These are phyloP conservation scores for Malus hybrid DNA, from an alignment of 331 rosid species.

Conservation along the genomic window DNA sequence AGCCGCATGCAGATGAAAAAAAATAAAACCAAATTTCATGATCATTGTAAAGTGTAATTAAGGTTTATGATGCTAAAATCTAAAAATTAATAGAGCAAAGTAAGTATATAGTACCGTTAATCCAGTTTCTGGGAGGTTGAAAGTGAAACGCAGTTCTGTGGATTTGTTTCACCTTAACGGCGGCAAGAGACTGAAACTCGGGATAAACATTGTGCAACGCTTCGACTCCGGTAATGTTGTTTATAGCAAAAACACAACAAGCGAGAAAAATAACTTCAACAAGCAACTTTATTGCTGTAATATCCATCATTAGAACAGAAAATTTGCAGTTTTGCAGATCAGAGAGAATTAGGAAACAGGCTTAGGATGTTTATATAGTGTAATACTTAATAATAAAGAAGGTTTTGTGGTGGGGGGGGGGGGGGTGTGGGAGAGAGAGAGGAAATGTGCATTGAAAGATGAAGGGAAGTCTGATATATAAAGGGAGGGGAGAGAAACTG, in stretches of 20 bases:
- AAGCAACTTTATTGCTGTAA: not conserved
- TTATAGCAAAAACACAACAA: conserved; percentile 13
- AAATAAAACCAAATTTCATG: not conserved
- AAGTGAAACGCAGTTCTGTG: conserved; percentile 70
- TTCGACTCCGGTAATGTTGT: conserved; percentile 29
- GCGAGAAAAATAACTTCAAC: not conserved
- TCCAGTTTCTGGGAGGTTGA: conserved; percentile 64
- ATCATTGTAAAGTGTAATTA: not conserved
- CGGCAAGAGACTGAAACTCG: conserved; percentile 38
- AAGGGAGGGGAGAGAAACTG: not conserved
- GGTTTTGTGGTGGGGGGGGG: not conserved
- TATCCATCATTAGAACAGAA: conserved; percentile 9
- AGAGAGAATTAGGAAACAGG: too few species aligned
- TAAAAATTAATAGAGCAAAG: too few species aligned
- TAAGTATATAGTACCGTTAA: conserved; percentile 33
- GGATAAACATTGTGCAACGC: conserved; percentile 45
- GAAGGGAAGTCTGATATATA: not conserved
- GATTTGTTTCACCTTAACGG: not conserved
- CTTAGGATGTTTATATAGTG: not conserved
- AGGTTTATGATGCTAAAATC: too few species aligned
- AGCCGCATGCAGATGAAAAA: not conserved
- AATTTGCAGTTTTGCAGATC: not conserved
- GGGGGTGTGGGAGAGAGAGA: not conserved
- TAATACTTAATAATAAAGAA: not conserved
- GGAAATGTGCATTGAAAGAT: not conserved